Conservation (phyloP, 306 rosid species). For the Fragaria nilgerrensis region DNA sequence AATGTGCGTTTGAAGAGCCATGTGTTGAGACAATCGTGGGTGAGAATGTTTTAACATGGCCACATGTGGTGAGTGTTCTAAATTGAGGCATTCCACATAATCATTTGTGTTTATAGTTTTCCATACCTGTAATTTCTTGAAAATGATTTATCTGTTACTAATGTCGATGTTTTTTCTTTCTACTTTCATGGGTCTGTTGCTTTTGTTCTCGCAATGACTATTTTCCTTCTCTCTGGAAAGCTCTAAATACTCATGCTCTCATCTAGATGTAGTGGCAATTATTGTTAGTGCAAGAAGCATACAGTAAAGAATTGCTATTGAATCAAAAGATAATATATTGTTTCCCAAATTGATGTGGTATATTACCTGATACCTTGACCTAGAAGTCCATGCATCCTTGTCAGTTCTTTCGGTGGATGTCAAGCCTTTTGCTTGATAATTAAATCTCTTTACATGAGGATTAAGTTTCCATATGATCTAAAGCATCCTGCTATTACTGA, state of each 20-base stretch:
- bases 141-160: neutral
- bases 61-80: conserved; percentile 70
- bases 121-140: neutral
- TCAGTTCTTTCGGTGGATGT: neutral
- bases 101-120: conserved; percentile 16
- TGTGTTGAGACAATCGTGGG: conserved; percentile 87
- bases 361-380: neutral
- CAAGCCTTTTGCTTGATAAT: neutral
- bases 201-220: neutral
- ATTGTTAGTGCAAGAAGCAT: neutral
- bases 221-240: neutral
- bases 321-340: neutral
- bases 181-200: neutral
- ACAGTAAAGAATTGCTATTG: neutral
- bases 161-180: neutral
- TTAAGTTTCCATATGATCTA: neutral
- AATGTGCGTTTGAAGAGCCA: conserved; percentile 98
- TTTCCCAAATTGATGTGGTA: neutral
- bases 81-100: neutral
- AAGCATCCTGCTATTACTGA: conserved; percentile 2
- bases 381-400: neutral
- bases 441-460: neutral
- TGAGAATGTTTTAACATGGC: conserved; percentile 98
- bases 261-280: neutral
- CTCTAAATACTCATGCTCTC: neutral